Base-by-base conservation (phyloP, 2,329 filamentous ascomycete genomes). In the Cordyceps pruinosa region DNA sequence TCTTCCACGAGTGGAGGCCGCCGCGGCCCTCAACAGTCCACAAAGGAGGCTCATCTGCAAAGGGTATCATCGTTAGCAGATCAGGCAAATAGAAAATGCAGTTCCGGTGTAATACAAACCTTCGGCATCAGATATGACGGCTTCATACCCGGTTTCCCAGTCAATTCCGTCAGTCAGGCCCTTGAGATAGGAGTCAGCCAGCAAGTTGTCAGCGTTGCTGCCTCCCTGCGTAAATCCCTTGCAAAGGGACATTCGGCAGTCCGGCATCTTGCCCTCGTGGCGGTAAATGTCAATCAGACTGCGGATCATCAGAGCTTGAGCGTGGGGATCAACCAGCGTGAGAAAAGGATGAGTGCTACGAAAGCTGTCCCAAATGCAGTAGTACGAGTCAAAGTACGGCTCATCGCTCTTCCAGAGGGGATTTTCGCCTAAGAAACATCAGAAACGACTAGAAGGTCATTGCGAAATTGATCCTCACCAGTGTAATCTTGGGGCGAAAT, bases 151-250 rank as follows among this genome's bases (percentile, higher is more conserved):
- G 0, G 81, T 81, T 1, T 77, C 72, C 88, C 88, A 92, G 66
- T 81, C 85, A 3, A 92, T 78, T 7, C 79, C 83, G 12, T 77
- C 72, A 0, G 73, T 79, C 8, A 90, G 77, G 35, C 84, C 83
- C 67, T 91, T 91, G n/a, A 90, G 60, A 61, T 81, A 90, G 0
- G 87, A 81, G 65, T 90, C 88, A 1, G 79, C 83, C 10, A 90
- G 74, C 2, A 90, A 79, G 10, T 89, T 77, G 63, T 91, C 88
- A 2, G 87, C 86, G 61, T 91, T 90, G 1, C 85, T 89, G 0
- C 88, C 88, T 12, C 88, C 88, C 68, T 91, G 88, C 0, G 86
- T 88, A 67, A 79, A 89, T 0, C 88, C 88, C 66, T 89, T 90
- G 70, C 83, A 88, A 17, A 90, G 79, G 1, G 81, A 84, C 87